Evolutionary conservation across 1,284 basidiomycete genomes (phyloP), one percentile per base, ranked within the genome.

Genomic region (Rhodotorula sp.): DNA sequence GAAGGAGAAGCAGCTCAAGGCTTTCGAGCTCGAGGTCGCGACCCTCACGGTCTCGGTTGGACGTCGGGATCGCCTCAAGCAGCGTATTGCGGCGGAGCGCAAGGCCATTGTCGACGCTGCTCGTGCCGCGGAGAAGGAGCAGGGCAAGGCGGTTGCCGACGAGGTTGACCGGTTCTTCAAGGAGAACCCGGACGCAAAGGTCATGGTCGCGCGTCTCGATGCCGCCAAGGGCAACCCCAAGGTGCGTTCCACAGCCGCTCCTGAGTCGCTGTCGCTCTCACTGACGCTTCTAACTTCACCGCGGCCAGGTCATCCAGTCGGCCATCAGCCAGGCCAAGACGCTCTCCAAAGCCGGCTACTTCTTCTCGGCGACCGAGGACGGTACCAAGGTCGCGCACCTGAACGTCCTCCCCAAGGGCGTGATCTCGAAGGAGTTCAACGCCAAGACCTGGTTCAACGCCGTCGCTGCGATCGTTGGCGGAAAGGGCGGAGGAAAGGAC

Each of bases 401-500:
- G 67, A 98, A 97, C 81, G 89, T 85, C 77, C 85, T 98, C 56
- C 87, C 94, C 1, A 89, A 89, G 78, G 83, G 79, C 28, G 85
- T 86, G 75, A 75, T 83, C n/a, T 76, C 81, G 64, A 82, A 81
- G 75, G 87, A 87, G 13, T 83, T 90, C 62, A 89, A 92, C 79
- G 92, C 89, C 34, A 89, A 91, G 71, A 83, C 81, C 31, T 97
- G 94, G 94, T 89, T 93, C 44, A 81, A 84, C n/a, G 86, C 86
- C 65, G 88, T 94, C 11, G 84, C 85, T 13, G 88, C 88, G 57
- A 81, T 94, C 9, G 76, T 96, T 20, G 92, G 93, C 51, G 94
- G 94, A 59, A 96, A 94, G 90, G 91, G 91, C 68, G 94, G 94
- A 68, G 94, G 94, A 28, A 95, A 93, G 81, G 90, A 91, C 69